Base-by-base conservation (phyloP, 2,329 filamentous ascomycete species). In the Gliomastix tumulicola region DNA sequence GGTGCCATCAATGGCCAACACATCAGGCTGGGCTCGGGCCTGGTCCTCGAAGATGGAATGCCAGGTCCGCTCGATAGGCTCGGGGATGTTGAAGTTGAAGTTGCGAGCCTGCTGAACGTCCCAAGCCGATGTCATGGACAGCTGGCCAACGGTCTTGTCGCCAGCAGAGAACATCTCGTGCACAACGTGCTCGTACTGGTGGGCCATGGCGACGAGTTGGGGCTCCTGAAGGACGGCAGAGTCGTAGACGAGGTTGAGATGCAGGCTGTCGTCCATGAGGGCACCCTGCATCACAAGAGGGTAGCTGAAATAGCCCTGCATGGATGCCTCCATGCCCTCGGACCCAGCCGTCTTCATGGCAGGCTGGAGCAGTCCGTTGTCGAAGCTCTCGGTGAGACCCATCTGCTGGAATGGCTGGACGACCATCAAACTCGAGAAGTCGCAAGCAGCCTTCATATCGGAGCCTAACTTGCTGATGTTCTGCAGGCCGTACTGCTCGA, bases 1-100 rank as follows among this genome's bases (percentile, higher is more conserved):
- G 62, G 63, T 67, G 3, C 64, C 63, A 32, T 60, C 46, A 21
- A 68, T 54, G 18, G 66, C 65, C 5, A 49, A 43, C 10, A 52
- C 49, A 12, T 47, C 39, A 1, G 65, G 62, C 4, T 49, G 44
- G 23, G 44, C 47, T 11, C 36, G 41, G 15, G 57, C 59, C 33
- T 57, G 56, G n/a, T 57, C 51, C 4, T 53, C 51, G 33, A 66
- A 51, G 35, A 63, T 40, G 20, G 63, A 57, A 33, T 66, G 62
- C 50, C 64, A 62, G 36, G 55, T 59, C n/a, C 43, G 6, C 9
- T 36, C 25, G 17, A 38, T 17, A 12, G 35, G 27, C 25, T 32
- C 36, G 6, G 25, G 15, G n/a, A 34, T 19, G 4, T 31, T 32
- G 15, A n/a, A 12, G 28, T 41, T 41, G 25, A 64, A 56, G 35